Evolutionary conservation across 2,329 filamentous ascomycete species (phyloP).

Genomic region (Salinomyces thailandicus): DNA sequence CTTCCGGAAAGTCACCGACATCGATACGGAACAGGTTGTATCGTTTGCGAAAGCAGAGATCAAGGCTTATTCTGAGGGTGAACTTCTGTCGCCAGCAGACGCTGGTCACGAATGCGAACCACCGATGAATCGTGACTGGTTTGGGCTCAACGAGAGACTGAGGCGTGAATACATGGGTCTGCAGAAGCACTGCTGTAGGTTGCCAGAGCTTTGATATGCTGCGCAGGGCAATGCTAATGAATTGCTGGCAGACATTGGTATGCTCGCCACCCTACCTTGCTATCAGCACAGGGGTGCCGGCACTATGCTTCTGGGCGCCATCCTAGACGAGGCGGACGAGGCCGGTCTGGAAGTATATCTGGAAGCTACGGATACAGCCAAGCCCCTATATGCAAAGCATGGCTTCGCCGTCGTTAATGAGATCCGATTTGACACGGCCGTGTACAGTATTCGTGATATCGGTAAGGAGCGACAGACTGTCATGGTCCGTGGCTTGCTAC

Average conservation of each 20-base stretch:
- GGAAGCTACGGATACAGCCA: constrained; percentile 29
- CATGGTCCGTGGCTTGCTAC: constrained; percentile 23
- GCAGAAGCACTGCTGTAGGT: constrained; percentile 22
- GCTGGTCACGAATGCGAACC: constrained; percentile 22
- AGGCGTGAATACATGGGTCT: constrained; percentile 21
- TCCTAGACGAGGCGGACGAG: constrained; percentile 33
- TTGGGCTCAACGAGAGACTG: constrained; percentile 23
- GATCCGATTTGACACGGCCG: constrained; percentile 21
- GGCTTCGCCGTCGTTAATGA: constrained; percentile 23
- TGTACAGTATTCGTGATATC: constrained; percentile 18
- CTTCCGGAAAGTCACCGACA: constrained; percentile 23
- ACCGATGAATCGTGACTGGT: constrained; percentile 26
- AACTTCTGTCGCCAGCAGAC: constrained; percentile 20
- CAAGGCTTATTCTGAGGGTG: constrained; percentile 18
- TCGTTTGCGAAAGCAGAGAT: constrained; percentile 24
- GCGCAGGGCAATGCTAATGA: too few species aligned
- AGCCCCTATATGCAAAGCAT: constrained; percentile 24
- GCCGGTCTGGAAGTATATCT: constrained; percentile 32
- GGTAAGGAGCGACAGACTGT: constrained; percentile 23
- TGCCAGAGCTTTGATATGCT: background rate
- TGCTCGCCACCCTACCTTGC: constrained; percentile 31
- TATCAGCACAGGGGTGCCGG: constrained; percentile 35
- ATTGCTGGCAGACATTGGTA: constrained; percentile 19
- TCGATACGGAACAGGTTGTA: constrained; percentile 18
- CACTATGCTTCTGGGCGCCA: constrained; percentile 30